These are phyloP conservation scores for Colletotrichum acutatum DNA, from an alignment of 2,329 filamentous ascomycete species.

Conservation along the genomic window DNA sequence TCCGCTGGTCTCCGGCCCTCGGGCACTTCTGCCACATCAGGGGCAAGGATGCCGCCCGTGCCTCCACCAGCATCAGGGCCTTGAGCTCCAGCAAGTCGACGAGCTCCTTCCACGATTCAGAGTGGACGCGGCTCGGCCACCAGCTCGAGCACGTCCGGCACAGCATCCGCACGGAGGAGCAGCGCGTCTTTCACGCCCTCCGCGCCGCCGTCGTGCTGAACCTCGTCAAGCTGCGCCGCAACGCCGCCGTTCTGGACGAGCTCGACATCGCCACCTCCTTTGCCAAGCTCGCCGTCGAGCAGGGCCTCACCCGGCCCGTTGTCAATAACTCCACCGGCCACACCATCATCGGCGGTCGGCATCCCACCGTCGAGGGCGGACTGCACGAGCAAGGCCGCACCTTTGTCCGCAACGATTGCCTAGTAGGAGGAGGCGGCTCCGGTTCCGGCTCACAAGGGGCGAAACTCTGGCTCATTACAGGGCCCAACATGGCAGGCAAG, in stretches of 20 bases:
- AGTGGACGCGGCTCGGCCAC: constrained; percentile 86
- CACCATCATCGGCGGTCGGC: constrained; percentile 85
- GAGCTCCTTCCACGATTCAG: constrained; percentile 82
- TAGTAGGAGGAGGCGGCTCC: constrained; percentile 64
- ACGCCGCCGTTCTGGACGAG: constrained; percentile 92
- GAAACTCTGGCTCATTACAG: constrained; percentile 74
- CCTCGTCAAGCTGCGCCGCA: constrained; percentile 86
- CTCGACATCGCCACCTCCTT: constrained; percentile 92
- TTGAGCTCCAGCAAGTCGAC: constrained; percentile 87
- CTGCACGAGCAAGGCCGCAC: constrained; percentile 81
- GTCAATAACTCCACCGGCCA: constrained; percentile 75
- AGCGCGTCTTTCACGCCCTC: constrained; percentile 79
- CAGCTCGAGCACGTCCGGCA: constrained; percentile 81
- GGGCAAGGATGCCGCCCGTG: constrained; percentile 75
- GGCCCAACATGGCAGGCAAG: constrained; percentile 99
- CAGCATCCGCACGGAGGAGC: constrained; percentile 86
- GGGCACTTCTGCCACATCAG: constrained; percentile 93
- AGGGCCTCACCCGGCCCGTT: constrained; percentile 77
- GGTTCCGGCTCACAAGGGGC: constrained; percentile 65
- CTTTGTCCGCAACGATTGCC: constrained; percentile 89
- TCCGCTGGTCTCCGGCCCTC: constrained; percentile 87
- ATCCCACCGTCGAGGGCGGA: constrained; percentile 91
- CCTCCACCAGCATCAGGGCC: constrained; percentile 51
- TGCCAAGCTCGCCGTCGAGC: constrained; percentile 80
- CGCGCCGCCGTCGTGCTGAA: constrained; percentile 82